phyloP scores from a whole-genome alignment of 2,329 filamentous ascomycete genomes.

The Tolypocladium cylindrosporum region DNA sequence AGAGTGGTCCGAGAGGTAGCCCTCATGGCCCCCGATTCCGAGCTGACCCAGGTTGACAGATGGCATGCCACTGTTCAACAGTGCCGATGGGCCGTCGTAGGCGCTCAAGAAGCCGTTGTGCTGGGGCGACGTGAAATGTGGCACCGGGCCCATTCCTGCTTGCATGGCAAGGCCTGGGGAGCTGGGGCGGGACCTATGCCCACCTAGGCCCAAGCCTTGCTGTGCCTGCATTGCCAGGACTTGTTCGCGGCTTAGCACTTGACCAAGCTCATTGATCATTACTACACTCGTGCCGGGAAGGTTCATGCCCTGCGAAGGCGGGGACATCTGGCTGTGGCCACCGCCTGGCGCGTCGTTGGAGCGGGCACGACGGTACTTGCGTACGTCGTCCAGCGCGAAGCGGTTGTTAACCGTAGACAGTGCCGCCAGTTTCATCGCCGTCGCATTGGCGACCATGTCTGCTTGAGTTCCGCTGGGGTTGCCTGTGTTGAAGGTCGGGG shows the following conservation, averaged over 20 bases:
- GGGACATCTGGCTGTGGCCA: conserved; percentile 54
- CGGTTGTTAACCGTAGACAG: conserved; percentile 97
- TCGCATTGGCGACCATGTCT: conserved; percentile 97
- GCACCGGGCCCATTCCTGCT: conserved; percentile 49
- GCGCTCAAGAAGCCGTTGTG: conserved; percentile 91
- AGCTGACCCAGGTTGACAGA: conserved; percentile 64
- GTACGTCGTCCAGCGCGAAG: conserved; percentile 91
- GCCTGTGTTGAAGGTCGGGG: conserved; percentile 62
- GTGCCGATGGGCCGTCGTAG: conserved; percentile 65
- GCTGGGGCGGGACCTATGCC: conserved; percentile 73
- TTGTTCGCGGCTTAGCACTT: conserved; percentile 77
- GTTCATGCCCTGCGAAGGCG: conserved; percentile 50
- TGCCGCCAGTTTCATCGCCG: conserved; percentile 96
- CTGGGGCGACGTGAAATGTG: conserved; percentile 75
- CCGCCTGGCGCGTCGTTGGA: conserved; percentile 70
- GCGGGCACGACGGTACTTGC: conserved; percentile 85
- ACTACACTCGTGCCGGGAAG: conserved; percentile 70
- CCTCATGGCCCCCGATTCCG: conserved; percentile 61
- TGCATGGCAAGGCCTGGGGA: conserved; percentile 85
- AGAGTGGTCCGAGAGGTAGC: conserved; percentile 88
- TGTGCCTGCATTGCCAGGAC: conserved; percentile 71
- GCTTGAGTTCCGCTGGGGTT: conserved; percentile 58
- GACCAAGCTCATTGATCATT: conserved; percentile 91
- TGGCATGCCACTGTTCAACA: conserved; percentile 61
- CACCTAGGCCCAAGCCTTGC: conserved; percentile 47